These are phyloP conservation scores for Candida boidinii DNA, from an alignment of 805 yeast genomes.

Conservation along the genomic window DNA sequence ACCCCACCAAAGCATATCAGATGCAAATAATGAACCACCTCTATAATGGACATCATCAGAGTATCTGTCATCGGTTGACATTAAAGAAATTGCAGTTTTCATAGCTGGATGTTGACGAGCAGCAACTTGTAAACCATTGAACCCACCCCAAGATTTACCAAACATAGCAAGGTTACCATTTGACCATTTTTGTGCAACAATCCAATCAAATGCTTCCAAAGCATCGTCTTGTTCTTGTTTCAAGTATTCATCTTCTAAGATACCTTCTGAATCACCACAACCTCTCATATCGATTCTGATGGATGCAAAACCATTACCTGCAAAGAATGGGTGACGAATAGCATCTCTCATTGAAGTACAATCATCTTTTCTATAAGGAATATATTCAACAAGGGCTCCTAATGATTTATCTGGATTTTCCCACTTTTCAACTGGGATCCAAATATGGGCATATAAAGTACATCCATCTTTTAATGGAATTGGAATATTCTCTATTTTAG, in stretches of 20 bases:
- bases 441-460: constrained; percentile 30
- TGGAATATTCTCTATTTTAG: constrained; percentile 26
- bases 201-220: constrained; percentile 34
- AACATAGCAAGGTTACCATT: constrained; percentile 38
- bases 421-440: constrained; percentile 32
- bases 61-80: constrained; percentile 40
- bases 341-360: constrained; percentile 36
- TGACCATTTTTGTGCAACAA: constrained; percentile 31
- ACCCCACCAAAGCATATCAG: constrained; percentile 44
- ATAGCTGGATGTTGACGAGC: constrained; percentile 38
- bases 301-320: constrained; percentile 37
- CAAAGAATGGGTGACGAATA: constrained; percentile 36
- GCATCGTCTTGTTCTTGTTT: constrained; percentile 36
- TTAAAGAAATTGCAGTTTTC: constrained; percentile 32
- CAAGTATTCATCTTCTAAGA: constrained; percentile 32
- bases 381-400: constrained; percentile 34
- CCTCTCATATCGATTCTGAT: constrained; percentile 41
- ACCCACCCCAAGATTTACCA: constrained; percentile 44
- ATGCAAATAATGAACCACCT: constrained; percentile 35
- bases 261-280: constrained; percentile 33
- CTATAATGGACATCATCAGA: constrained; percentile 41
- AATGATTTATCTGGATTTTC: constrained; percentile 18
- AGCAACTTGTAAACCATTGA: constrained; percentile 37
- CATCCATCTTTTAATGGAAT: constrained; percentile 32
- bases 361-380: constrained; percentile 37